Base-by-base conservation (phyloP, 2,329 filamentous ascomycete genomes). In the Aspergillus sp. region DNA sequence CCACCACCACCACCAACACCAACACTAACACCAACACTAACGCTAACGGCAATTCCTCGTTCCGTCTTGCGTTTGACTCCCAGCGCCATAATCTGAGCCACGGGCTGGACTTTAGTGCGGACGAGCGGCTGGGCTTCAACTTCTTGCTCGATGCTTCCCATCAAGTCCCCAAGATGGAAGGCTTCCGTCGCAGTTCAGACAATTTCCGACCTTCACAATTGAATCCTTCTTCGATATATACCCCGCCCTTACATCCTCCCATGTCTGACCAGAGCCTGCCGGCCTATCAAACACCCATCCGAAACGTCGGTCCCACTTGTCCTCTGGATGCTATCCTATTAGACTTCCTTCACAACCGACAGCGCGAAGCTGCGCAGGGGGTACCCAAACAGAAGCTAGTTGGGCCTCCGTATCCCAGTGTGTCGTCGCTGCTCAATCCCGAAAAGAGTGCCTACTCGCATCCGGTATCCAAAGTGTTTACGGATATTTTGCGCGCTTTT, bases 401-500 rank as follows among this genome's bases (percentile, higher is more conserved):
- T 6, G 88, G 88, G 0, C 88, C 89, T 1, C 75, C 79, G 10
- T 90, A 94, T 59, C 89, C 89, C 1, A 87, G 84, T 45, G 86
- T 94, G 44, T 84, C 83, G 0, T 86, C 85, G 1, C 76, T 95
- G 5, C 77, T 91, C 33, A 88, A 91, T 59, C 86, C 87, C 0
- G 72, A 81, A 33, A 75, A 76, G 40, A 76, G 74, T 47, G 71
- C 71, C 6, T 76, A 77, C 55, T 80, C 83, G 2, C 88, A 95
- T 57, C 88, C 88, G 1, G 73, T 95, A 2, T 91, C 88, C 6
- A 88, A 88, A 52, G 79, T 95, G 10, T 88, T 94, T 60, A 90
- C 87, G 34, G 88, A 94, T 63, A 89, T 95, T 46, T 73, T 95
- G 8, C 76, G 79, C 50, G 88, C 85, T n/a, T 94, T 95, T 55